A percentile compares a stretch with the other conserved stretches of the same genome.
Conservation (phyloP, 768 basidiomycete species). For the Tylopilus plumbeoviolaceoides region DNA sequence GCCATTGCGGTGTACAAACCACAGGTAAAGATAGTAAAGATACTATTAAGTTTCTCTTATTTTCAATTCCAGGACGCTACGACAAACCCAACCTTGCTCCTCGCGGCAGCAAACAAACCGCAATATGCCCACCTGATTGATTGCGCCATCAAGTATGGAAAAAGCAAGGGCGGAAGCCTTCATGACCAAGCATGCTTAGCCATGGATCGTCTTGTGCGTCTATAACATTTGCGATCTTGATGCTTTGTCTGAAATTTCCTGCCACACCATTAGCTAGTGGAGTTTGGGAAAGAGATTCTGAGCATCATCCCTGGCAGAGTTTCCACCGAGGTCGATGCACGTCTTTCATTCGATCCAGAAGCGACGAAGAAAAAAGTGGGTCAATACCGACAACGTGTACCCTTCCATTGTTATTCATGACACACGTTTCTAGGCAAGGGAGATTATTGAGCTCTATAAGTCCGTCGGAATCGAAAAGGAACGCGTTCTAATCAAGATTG, state of each 20-base stretch:
- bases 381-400: neutral
- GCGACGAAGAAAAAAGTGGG: conserved; percentile 77
- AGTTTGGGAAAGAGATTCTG: conserved; percentile 93
- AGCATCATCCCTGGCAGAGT: conserved; percentile 93
- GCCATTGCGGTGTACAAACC: conserved; percentile 94
- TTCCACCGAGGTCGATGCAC: conserved; percentile 96
- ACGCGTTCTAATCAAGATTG: neutral
- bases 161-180: conserved; percentile 70
- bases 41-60: neutral
- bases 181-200: conserved; percentile 74
- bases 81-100: conserved; percentile 91
- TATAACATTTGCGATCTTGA: neutral
- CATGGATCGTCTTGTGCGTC: conserved; percentile 76
- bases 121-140: conserved; percentile 76
- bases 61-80: conserved; percentile 71
- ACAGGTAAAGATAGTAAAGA: conserved; percentile 45
- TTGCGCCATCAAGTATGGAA: conserved; percentile 64
- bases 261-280: conserved; percentile 68
- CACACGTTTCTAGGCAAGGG: neutral
- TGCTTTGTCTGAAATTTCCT: neutral
- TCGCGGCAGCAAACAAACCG: conserved; percentile 87
- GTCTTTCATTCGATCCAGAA: conserved; percentile 89
- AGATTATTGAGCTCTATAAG: neutral
- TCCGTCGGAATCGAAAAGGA: neutral
- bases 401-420: neutral